Conservation (phyloP, 352 stramenopile genomes). For the Pythium grandisporangium region DNA sequence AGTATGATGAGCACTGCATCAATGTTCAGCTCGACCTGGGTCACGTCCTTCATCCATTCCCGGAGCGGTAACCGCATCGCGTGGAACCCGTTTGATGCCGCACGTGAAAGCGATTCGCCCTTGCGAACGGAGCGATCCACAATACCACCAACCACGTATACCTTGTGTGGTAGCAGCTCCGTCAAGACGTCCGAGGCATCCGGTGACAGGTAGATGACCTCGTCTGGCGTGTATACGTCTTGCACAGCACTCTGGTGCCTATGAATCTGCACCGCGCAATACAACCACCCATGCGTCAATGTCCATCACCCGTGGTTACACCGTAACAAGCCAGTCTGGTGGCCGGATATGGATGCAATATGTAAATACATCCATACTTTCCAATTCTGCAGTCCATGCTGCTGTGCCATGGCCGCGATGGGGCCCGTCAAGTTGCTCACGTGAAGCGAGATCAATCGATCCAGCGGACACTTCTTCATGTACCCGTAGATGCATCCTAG, state of each 20-base stretch:
- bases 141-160: constrained; percentile 82
- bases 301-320: too few species aligned
- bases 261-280: constrained; percentile 13
- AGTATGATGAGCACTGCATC: constrained; percentile 61
- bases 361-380: constrained; percentile 25
- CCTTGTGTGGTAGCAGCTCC: constrained; percentile 25
- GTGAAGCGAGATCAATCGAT: constrained; percentile 47
- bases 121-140: constrained; percentile 81
- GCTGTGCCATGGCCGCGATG: constrained; percentile 19
- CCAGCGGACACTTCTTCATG: constrained; percentile 58
- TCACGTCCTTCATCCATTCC: constrained; percentile 40
- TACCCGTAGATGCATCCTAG: constrained; percentile 68
- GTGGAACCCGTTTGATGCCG: constrained; percentile 14
- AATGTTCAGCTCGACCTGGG: constrained; percentile 72
- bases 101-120: constrained; percentile 22
- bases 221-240: constrained; percentile 25
- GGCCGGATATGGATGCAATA: too few species aligned
- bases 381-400: constrained; percentile 42
- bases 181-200: constrained; percentile 65
- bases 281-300: too few species aligned
- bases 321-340: too few species aligned
- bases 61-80: constrained; percentile 55
- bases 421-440: constrained; percentile 33
- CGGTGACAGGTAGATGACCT: constrained; percentile 78
- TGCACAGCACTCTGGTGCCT: constrained; percentile 38